Conservation (phyloP, 371 early-diverging fungal genomes). For the Syncephalastrum racemosum region DNA sequence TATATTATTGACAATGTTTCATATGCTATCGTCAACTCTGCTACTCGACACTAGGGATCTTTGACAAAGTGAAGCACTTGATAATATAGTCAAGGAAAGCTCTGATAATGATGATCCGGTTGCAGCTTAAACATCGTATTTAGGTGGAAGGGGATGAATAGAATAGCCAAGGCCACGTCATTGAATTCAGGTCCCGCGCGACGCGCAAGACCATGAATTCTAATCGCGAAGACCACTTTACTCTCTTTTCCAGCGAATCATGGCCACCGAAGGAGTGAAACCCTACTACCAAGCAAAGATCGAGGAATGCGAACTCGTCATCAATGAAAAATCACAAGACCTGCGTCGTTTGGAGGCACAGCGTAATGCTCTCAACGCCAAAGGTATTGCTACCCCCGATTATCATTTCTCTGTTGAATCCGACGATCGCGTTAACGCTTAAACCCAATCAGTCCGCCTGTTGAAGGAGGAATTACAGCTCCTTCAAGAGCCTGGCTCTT, state of each 20-base stretch:
- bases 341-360: conserved; percentile 98
- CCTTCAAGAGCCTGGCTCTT: conserved; percentile 97
- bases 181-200: too few species aligned
- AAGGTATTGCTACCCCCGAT: conserved; percentile 56
- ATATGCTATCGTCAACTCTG: too few species aligned
- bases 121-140: neutral
- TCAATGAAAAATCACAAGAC: conserved; percentile 91
- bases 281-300: conserved; percentile 80
- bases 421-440: neutral
- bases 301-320: conserved; percentile 86
- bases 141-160: neutral
- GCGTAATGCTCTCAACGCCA: conserved; percentile 95
- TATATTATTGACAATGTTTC: too few species aligned
- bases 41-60: too few species aligned
- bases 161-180: neutral
- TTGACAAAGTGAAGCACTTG: too few species aligned
- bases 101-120: too few species aligned
- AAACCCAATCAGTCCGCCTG: conserved; percentile 78
- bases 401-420: neutral
- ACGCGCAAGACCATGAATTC: too few species aligned
- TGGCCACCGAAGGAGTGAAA: conserved; percentile 57
- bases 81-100: too few species aligned
- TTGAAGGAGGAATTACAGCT: conserved; percentile 97
- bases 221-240: neutral
- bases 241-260: conserved; percentile 4